A percentile compares a stretch with the other conserved stretches of the same genome.
phyloP scores from a whole-genome alignment of 2,329 filamentous ascomycete genomes.

The Penicillium corylophilum region DNA sequence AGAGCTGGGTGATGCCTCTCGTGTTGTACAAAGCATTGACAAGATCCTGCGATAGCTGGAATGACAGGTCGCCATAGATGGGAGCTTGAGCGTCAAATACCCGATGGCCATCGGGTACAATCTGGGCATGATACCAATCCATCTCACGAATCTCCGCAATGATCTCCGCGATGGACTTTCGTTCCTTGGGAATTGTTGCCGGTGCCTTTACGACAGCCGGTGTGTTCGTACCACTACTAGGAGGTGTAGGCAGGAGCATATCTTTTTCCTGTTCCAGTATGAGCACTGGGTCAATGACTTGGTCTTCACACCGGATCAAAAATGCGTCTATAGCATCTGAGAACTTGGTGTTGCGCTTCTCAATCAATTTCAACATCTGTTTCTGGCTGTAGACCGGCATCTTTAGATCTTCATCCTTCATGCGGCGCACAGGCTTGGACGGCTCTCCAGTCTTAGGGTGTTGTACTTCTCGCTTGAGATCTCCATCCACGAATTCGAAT shows the following conservation, averaged over 20 bases:
- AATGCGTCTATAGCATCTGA: slow-evolving; percentile 72
- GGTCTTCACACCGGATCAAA: slow-evolving; percentile 69
- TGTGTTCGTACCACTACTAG: slow-evolving; percentile 39
- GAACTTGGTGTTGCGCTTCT: slow-evolving; percentile 85
- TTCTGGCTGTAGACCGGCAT: slow-evolving; percentile 93
- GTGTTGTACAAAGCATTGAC: slow-evolving; percentile 97
- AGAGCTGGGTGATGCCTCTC: slow-evolving; percentile 79
- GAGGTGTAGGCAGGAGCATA: slow-evolving; percentile 62
- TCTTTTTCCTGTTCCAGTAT: slow-evolving; percentile 61
- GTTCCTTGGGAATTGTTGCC: slow-evolving; percentile 71
- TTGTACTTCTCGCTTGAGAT: slow-evolving; percentile 76
- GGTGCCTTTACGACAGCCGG: slow-evolving; percentile 56
- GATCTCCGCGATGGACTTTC: slow-evolving; percentile 80
- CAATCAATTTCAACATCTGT: slow-evolving; percentile 84
- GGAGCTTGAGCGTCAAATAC: slow-evolving; percentile 84
- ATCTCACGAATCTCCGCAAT: slow-evolving; percentile 76
- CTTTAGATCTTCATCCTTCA: slow-evolving; percentile 76
- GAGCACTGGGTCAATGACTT: slow-evolving; percentile 63
- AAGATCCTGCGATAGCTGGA: slow-evolving; percentile 81
- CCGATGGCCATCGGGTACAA: slow-evolving; percentile 88
- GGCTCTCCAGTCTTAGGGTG: slow-evolving; percentile 72
- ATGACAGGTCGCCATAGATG: slow-evolving; percentile 79
- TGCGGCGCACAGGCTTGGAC: slow-evolving; percentile 64
- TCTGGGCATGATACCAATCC: slow-evolving; percentile 87
- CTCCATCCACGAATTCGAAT: slow-evolving; percentile 91